phyloP scores from a whole-genome alignment of 352 stramenopile species.

The Globisporangium alternatum region DNA sequence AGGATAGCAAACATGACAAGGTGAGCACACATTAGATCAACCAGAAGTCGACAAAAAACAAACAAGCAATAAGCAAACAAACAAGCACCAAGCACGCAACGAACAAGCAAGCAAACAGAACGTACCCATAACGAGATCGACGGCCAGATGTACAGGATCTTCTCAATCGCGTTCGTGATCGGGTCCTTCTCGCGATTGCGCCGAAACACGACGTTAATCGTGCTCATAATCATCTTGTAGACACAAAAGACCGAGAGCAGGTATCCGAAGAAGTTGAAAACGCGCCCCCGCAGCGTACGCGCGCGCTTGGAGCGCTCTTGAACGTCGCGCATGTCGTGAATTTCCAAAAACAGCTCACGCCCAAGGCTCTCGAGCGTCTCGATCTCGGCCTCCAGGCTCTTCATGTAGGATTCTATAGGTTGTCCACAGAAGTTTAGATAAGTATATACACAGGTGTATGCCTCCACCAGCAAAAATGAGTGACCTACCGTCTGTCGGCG shows the following conservation, averaged over 20 bases:
- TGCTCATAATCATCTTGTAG: constrained; percentile 89
- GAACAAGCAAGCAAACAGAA: background rate
- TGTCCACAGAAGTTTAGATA: background rate
- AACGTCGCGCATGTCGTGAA: constrained; percentile 76
- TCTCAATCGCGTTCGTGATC: constrained; percentile 78
- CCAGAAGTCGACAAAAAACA: background rate
- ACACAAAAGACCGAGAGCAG: constrained; percentile 75
- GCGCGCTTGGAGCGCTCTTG: constrained; percentile 56
- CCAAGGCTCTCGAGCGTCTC: constrained; percentile 73
- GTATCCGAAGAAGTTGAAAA: constrained; percentile 85
- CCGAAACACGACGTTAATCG: constrained; percentile 74
- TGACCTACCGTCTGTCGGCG: constrained; percentile 18
- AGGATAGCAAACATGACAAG: background rate
- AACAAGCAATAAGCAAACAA: background rate
- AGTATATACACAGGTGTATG: background rate
- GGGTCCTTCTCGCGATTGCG: constrained; percentile 81
- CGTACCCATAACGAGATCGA: constrained; percentile 59
- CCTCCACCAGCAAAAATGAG: background rate
- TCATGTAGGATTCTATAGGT: constrained; percentile 51
- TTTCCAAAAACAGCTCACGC: constrained; percentile 76
- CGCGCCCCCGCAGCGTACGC: constrained; percentile 54
- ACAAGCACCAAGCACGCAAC: background rate
- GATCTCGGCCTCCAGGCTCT: constrained; percentile 66
- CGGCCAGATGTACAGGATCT: constrained; percentile 81
- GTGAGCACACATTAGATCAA: background rate